Conservation (phyloP, 164 flowering plant species). For the Tetracentron sinense region DNA sequence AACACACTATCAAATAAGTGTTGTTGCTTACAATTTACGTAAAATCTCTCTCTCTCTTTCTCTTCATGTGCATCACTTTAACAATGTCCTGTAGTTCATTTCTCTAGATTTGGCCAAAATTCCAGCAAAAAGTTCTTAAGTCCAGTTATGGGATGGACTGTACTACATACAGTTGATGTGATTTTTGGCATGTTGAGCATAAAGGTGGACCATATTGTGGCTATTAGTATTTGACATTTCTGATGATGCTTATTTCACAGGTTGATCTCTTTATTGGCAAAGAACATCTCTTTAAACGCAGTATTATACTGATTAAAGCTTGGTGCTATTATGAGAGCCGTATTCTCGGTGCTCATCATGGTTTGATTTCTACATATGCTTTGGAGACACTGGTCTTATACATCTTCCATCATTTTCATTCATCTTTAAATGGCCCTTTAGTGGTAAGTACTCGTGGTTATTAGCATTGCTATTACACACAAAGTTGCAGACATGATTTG, state of each 20-base stretch:
- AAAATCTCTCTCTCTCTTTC: no score
- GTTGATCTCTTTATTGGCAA: conserved; percentile 72
- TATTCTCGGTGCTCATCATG: conserved; percentile 92
- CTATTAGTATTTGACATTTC: background rate
- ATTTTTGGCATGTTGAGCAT: no score
- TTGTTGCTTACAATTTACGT: no score
- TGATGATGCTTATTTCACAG: conserved; percentile 35
- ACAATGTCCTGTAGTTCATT: no score
- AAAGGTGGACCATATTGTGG: background rate
- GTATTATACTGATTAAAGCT: conserved; percentile 83
- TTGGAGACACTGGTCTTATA: conserved; percentile 84
- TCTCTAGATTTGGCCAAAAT: no score
- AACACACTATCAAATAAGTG: no score
- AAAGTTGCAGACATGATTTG: background rate
- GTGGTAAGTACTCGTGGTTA: conserved; percentile 46
- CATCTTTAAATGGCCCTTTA: conserved; percentile 69
- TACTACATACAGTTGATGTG: no score
- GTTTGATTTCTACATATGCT: conserved; percentile 89
- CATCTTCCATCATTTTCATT: conserved; percentile 69
- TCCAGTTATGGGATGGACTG: no score
- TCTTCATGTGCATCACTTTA: no score
- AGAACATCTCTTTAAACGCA: conserved; percentile 82
- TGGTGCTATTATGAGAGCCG: conserved; percentile 99
- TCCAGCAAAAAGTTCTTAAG: no score
- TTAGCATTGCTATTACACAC: background rate